Base-by-base conservation (phyloP, 352 stramenopile genomes). In the Phytophthora pini region DNA sequence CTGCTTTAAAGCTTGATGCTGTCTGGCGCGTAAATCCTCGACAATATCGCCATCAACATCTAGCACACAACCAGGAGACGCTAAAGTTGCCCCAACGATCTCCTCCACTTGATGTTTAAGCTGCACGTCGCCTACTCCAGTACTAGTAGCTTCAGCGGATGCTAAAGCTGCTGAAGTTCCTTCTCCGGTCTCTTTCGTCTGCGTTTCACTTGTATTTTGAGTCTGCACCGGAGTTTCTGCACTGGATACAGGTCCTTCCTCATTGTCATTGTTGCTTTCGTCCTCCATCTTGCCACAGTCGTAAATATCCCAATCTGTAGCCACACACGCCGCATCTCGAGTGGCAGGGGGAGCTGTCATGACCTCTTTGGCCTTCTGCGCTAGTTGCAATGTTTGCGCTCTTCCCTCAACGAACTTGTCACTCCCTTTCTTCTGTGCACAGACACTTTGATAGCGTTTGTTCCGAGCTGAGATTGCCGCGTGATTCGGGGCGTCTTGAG, bases 251-350 rank as follows among this genome's bases (percentile, higher is more conserved):
- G 46, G 10, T 17, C 20, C 41, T 0, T 81, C 73, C 11, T 76
- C 73, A n/a, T 49, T 49, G 15, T 81, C 73, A 11, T 49, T 55
- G 34, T 71, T 76, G 13, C 5, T 66, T 5, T 73, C 60, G 7
- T 77, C 65, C 13, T 76, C 59, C 4, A 72, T 34, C 47, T 75
- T 75, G 0, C 31, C 46, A 27, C 77, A 89, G 65, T 97, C 89
- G 43, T 86, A 94, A 54, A 97, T 96, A 61, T 95, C 89, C 88
- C 88, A 97, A 54, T 91, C 76, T 1, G 88, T 95, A 2, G 87
- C 87, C 39, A 82, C 76, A 57, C 81, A 90, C 9, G 87, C 80
- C 27, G 72, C 84, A 68, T 93, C 83, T 20, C 79, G 74, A 32
- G 87, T 95, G n/a, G 83, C 78, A 2, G 87, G 84, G 0, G 89